Evolutionary conservation across 148 eudicot genomes (phyloP), one percentile per base, ranked within the genome.

Genomic region (Vaccinium macrocarpon): DNA sequence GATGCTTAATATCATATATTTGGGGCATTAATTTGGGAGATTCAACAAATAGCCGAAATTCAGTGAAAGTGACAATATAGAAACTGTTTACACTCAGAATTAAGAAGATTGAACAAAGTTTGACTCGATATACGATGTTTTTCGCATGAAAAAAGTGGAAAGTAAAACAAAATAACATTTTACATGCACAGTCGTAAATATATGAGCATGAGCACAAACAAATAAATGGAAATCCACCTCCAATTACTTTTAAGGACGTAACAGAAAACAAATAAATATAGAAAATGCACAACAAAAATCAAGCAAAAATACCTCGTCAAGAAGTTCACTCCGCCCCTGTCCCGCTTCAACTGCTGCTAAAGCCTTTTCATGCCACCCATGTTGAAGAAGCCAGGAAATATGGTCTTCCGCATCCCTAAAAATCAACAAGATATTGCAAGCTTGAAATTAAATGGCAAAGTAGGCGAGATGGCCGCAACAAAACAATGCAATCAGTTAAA

Each of bases 361-460:
- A 84, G 99, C 99, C 85, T 97, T 97, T 88, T 95, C 99, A 90
- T 93, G 98, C 90, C 91, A 90, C 23, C 97, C 97, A 89, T 94
- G 99, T 84, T 97, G 96, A 86, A 97, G 96, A 84, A 97, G 98
- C 98, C 99, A 95, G 86, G 94, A 88, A 86, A 97, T 95, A 89
- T 95, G 99, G 88, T 97, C 99, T 90, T 96, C 99, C 81, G 93
- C 88, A 92, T 96, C 99, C 95, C 99, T 96, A 84, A 68, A 82
- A 88, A 84, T 76, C 59, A 78, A 29, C 29, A 72, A 57, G n/a
- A 68, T 29, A 70, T 82, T 52, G 42, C 19, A 80, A 1, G 8
- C 29, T 81, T 42, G 7, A 32, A 42, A 48, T 56, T 73, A 85
- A 15, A 14, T 5, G 48, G 25, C 18, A 81, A 8, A 23, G 19